phyloP scores from a whole-genome alignment of 1,284 basidiomycete genomes.

The Coniferiporia weirii region DNA sequence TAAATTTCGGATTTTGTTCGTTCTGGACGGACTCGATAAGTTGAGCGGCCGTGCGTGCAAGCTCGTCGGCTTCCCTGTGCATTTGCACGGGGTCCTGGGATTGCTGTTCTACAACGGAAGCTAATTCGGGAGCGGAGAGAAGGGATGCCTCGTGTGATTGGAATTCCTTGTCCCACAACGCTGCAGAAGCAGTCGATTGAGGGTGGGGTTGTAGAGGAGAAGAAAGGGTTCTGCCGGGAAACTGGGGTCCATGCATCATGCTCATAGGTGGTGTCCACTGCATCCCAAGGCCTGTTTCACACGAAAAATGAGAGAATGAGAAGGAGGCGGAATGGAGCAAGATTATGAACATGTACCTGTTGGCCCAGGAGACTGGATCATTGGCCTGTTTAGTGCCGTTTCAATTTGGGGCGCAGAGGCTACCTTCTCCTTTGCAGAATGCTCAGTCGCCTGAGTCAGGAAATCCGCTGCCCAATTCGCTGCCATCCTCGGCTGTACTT shows the following conservation, averaged over 20 bases:
- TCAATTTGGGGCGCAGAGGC: not conserved
- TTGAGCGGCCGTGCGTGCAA: constrained; percentile 69
- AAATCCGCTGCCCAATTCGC: constrained; percentile 63
- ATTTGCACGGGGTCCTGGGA: not conserved
- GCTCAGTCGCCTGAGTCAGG: constrained; percentile 22
- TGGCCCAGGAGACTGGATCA: not conserved
- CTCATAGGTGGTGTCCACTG: constrained; percentile 10
- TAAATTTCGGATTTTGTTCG: constrained; percentile 81
- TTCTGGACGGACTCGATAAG: constrained; percentile 67
- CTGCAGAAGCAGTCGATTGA: constrained; percentile 19
- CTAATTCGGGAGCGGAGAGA: not conserved
- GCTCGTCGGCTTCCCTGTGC: constrained; percentile 48
- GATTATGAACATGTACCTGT: not conserved
- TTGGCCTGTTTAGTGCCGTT: not conserved
- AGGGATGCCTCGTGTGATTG: constrained; percentile 10
- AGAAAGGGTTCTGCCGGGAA: not conserved
- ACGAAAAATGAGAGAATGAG: not conserved
- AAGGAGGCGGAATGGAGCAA: not conserved
- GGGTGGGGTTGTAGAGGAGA: constrained; percentile 24
- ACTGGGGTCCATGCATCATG: constrained; percentile 15
- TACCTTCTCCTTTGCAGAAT: not conserved
- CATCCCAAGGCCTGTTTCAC: constrained; percentile 5
- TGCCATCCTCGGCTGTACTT: constrained; percentile 25
- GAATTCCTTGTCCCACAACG: constrained; percentile 16
- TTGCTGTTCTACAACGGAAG: not conserved